Evolutionary conservation across 768 basidiomycete species (phyloP).

Genomic region (Boletales sp.): DNA sequence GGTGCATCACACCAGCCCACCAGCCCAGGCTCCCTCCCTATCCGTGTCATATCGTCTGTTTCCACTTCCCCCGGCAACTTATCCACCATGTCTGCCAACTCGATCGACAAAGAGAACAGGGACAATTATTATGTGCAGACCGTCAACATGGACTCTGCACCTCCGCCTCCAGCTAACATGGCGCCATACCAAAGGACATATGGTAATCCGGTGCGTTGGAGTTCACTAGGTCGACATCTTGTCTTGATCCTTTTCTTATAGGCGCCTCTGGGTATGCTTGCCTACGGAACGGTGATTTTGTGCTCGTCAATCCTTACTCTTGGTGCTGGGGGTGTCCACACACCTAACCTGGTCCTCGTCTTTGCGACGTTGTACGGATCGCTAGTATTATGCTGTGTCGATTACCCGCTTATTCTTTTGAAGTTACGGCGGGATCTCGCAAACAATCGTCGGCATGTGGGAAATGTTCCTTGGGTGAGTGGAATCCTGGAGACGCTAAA

Average conservation of each 20-base stretch:
- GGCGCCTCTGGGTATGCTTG: constrained; percentile 28
- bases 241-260: constrained; percentile 2
- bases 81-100: constrained; percentile 19
- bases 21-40: background rate
- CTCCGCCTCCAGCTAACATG: constrained; percentile 17
- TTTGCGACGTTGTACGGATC: constrained; percentile 26
- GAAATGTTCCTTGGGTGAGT: constrained; percentile 29
- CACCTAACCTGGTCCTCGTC: constrained; percentile 25
- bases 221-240: background rate
- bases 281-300: constrained; percentile 28
- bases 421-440: constrained; percentile 31
- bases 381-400: background rate
- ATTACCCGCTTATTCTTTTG: background rate
- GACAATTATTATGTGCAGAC: constrained; percentile 29
- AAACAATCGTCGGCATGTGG: constrained; percentile 30
- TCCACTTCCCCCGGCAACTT: background rate
- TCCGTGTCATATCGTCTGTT: constrained; percentile 1
- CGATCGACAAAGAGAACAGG: constrained; percentile 20
- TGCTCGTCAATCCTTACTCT: constrained; percentile 28
- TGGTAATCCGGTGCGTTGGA: constrained; percentile 20
- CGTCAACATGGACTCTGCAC: constrained; percentile 15
- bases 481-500: background rate
- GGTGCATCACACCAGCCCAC: background rate
- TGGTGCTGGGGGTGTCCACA: constrained; percentile 13
- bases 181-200: constrained; percentile 25